Percentiles rank a stretch among this genome's conserved stretches.
phyloP scores from a whole-genome alignment of 164 flowering plant genomes.

The Akebia trifoliata region DNA sequence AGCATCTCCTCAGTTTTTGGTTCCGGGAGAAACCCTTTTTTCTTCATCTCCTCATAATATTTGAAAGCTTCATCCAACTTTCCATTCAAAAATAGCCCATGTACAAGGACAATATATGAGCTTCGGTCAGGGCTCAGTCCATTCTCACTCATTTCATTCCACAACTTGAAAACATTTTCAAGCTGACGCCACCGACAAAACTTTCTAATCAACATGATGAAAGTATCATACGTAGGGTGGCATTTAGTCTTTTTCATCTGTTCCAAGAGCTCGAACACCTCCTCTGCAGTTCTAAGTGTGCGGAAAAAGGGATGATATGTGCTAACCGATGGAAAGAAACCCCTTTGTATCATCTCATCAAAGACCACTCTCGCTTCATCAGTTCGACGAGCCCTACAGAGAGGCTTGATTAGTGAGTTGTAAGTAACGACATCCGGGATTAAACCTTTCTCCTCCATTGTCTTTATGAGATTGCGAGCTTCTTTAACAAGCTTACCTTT shows the following conservation, averaged over 20 bases:
- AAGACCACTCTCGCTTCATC: conserved; percentile 53
- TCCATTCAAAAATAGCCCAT: conserved; percentile 81
- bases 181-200: conserved; percentile 73
- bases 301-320: conserved; percentile 73
- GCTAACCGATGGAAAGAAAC: conserved; percentile 49
- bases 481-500: conserved; percentile 54
- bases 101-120: conserved; percentile 64
- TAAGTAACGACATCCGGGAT: conserved; percentile 56
- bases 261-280: conserved; percentile 59
- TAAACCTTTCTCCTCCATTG: conserved; percentile 66
- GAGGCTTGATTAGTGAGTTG: conserved; percentile 71
- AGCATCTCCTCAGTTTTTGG: conserved; percentile 64
- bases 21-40: conserved; percentile 52
- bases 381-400: conserved; percentile 46
- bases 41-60: conserved; percentile 70
- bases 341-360: conserved; percentile 57
- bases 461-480: conserved; percentile 51
- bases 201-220: conserved; percentile 69
- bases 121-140: conserved; percentile 69
- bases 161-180: conserved; percentile 62
- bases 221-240: conserved; percentile 58
- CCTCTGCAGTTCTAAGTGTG: conserved; percentile 44
- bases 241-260: conserved; percentile 57
- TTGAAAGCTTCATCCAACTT: conserved; percentile 63
- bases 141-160: conserved; percentile 57